Conservation (phyloP, 2,329 filamentous ascomycete species). For the Penicillium griseofulvum region DNA sequence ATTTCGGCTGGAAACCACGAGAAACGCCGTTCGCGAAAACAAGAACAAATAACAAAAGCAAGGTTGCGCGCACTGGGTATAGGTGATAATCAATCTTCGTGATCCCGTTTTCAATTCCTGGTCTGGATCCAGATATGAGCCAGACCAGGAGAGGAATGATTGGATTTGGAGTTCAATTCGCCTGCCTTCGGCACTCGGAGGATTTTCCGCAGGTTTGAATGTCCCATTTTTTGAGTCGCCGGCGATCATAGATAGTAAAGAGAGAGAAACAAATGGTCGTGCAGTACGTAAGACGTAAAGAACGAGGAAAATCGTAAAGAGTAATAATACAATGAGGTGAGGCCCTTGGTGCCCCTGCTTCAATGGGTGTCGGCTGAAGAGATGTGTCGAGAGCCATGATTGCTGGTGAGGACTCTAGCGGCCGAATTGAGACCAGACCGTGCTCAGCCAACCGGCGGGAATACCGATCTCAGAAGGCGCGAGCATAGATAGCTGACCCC, state of each 20-base stretch:
- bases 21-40: background rate
- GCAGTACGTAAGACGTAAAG: slow-evolving; percentile 27
- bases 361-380: background rate
- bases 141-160: slow-evolving; percentile 1
- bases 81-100: slow-evolving; percentile 13
- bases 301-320: slow-evolving; percentile 16
- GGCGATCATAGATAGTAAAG: slow-evolving; percentile 6
- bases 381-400: background rate
- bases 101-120: slow-evolving; percentile 3
- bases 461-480: slow-evolving; percentile 32
- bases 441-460: slow-evolving; percentile 37
- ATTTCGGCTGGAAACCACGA: background rate
- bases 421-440: slow-evolving; percentile 35
- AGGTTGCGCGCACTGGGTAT: slow-evolving; percentile 9
- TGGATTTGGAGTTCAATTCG: slow-evolving; percentile 4
- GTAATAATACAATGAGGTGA: slow-evolving; percentile 30
- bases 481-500: slow-evolving; percentile 27
- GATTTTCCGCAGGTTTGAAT: background rate
- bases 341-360: background rate
- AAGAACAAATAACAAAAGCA: background rate
- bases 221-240: slow-evolving; percentile 9
- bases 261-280: slow-evolving; percentile 18
- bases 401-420: slow-evolving; percentile 15
- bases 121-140: background rate
- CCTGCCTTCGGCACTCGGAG: background rate